Evolutionary conservation across 257 asterid species (phyloP).

Genomic region (Cinchona pubescens): DNA sequence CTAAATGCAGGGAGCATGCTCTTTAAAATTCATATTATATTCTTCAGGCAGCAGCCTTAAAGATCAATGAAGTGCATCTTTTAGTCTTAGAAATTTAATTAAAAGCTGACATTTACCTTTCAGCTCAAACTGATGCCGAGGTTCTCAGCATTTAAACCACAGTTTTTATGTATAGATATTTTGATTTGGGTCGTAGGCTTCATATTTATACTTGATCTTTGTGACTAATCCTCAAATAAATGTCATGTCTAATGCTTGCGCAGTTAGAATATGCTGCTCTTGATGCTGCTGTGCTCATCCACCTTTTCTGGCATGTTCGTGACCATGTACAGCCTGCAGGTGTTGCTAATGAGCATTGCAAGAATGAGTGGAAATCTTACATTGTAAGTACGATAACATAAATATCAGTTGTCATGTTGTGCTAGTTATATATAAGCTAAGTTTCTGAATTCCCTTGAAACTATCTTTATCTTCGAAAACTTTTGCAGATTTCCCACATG

Average conservation of each 20-base stretch:
- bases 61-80: background rate
- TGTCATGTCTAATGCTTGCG: slow-evolving; percentile 1
- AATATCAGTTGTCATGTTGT: background rate
- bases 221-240: background rate
- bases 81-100: background rate
- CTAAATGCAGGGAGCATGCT: background rate
- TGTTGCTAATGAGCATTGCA: slow-evolving; percentile 43
- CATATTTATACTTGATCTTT: background rate
- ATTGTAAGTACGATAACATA: slow-evolving; percentile 44
- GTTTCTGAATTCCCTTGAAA: background rate
- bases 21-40: background rate
- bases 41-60: background rate
- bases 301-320: slow-evolving; percentile 70
- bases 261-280: slow-evolving; percentile 98
- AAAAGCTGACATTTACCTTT: background rate
- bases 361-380: slow-evolving; percentile 86
- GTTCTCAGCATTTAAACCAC: background rate
- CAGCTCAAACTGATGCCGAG: background rate
- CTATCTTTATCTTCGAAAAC: background rate
- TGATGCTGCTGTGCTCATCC: slow-evolving; percentile 91
- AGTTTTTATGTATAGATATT: background rate
- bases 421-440: background rate
- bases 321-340: slow-evolving; percentile 46
- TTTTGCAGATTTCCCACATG: slow-evolving; percentile 61
- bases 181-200: too few relatives aligned